A percentile compares a stretch with the other conserved stretches of the same genome.
Evolutionary conservation across 306 rosid genomes (phyloP).

Genomic region (Glycine latifolia): DNA sequence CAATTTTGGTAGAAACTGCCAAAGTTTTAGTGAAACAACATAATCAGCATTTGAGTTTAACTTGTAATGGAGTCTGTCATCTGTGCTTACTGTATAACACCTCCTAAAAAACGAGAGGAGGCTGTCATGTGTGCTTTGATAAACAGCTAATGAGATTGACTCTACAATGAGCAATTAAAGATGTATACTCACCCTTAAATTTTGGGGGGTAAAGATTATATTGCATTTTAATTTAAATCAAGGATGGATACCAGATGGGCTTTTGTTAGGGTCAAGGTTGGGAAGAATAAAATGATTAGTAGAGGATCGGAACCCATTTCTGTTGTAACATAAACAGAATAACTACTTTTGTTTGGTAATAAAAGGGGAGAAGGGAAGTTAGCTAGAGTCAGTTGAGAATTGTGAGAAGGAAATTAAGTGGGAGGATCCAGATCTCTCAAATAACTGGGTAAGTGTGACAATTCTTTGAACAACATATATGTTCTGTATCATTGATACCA

Average conservation of each 20-base stretch:
- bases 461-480: not conserved
- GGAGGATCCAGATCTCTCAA: not conserved
- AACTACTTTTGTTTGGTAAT: not conserved
- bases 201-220: not conserved
- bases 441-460: not conserved
- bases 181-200: not conserved
- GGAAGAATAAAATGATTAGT: not conserved
- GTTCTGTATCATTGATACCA: not conserved
- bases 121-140: slow-evolving; percentile 16
- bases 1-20: not conserved
- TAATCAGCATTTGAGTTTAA: slow-evolving; percentile 2
- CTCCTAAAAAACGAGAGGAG: not conserved
- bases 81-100: not conserved
- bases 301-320: not conserved
- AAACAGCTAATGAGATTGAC: not conserved
- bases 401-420: not conserved
- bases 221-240: not conserved
- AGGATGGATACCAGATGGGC: not conserved
- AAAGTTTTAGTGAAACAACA: not conserved
- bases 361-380: not conserved
- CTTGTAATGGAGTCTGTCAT: slow-evolving; percentile 3
- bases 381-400: not conserved
- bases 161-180: not conserved
- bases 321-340: not conserved
- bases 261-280: not conserved